Base-by-base conservation (phyloP, 2,329 filamentous ascomycete species). In the Penicillium corylophilum region DNA sequence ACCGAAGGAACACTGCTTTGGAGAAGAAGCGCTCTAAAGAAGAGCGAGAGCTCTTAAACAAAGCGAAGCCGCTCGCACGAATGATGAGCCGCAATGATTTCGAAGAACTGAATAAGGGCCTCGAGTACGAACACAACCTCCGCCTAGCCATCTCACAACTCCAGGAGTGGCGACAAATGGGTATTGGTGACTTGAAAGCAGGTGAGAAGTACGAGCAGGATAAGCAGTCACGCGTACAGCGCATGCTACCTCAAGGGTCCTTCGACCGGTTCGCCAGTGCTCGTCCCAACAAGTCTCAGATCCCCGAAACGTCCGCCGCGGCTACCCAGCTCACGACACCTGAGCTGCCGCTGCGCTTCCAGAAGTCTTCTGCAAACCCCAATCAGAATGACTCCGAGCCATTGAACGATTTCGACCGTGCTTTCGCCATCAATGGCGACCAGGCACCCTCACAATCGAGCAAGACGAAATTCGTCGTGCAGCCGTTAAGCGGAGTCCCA, bases 21-120 rank as follows among this genome's bases (percentile, higher is more conserved):
- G 94, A 99, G 67, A 99, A 97, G 82, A 96, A 92, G 74, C 84
- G 92, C 29, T 95, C 90, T 0, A 97, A 97, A 68, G 94, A 99
- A 68, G 94, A 99, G 71, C 84, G 88, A 48, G 94, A 97, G 47
- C 74, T 97, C 13, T 73, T 96, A 15, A 93, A 93, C 74, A 96
- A 95, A 69, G 88, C 91, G 5, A 99, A 99, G 65, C 94, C 94
- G 0, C 96, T 96, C 65, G 93, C 91, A 2, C 84, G 93, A 38
- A 95, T 97, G 83, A 96, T 97, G 93, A 95, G 93, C 64, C 87
- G 88, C 62, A 81, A 87, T 42, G 94, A 99, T 70, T 97, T 95
- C 65, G 88, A 95, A 57, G 83, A 86, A 10, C 86, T 97, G 61
- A 89, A 87, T 60, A 86, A 90, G 54, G 92, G 91, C 1, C 77